These are phyloP conservation scores for Voacanga thouarsii DNA, from an alignment of 257 asterid species.

Conservation along the genomic window DNA sequence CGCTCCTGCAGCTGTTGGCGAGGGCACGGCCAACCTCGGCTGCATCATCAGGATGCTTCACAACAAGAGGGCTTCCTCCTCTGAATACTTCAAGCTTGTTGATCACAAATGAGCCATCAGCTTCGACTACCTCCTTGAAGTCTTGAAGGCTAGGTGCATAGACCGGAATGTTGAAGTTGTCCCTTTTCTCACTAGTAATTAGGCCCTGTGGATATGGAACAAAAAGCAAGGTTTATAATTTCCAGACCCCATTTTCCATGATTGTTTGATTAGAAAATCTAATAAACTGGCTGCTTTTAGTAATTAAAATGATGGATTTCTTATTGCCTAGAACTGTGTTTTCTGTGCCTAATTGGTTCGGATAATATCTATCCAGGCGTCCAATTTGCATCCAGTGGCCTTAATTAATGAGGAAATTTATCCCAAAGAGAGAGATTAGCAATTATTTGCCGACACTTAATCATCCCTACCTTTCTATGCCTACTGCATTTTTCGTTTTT, in stretches of 20 bases:
- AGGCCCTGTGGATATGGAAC: conserved; percentile 46
- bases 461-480: conserved; percentile 6
- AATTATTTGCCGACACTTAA: conserved; percentile 3
- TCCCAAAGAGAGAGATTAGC: not conserved
- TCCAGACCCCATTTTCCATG: not conserved
- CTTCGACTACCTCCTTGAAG: conserved; percentile 87
- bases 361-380: not conserved
- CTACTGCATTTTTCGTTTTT: not conserved
- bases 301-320: not conserved
- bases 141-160: conserved; percentile 90
- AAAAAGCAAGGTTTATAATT: not conserved
- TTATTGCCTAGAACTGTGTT: not conserved
- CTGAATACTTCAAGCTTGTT: conserved; percentile 72
- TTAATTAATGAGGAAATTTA: not conserved
- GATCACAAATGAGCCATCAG: conserved; percentile 58
- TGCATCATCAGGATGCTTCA: conserved; percentile 68
- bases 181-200: conserved; percentile 68
- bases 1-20: conserved; percentile 83
- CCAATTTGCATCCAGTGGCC: not conserved
- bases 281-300: not conserved
- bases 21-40: conserved; percentile 85
- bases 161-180: conserved; percentile 83
- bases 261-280: not conserved
- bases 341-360: not conserved
- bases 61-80: conserved; percentile 96